phyloP scores from a whole-genome alignment of 2,329 filamentous ascomycete genomes.

The Rachicladosporium sp. region DNA sequence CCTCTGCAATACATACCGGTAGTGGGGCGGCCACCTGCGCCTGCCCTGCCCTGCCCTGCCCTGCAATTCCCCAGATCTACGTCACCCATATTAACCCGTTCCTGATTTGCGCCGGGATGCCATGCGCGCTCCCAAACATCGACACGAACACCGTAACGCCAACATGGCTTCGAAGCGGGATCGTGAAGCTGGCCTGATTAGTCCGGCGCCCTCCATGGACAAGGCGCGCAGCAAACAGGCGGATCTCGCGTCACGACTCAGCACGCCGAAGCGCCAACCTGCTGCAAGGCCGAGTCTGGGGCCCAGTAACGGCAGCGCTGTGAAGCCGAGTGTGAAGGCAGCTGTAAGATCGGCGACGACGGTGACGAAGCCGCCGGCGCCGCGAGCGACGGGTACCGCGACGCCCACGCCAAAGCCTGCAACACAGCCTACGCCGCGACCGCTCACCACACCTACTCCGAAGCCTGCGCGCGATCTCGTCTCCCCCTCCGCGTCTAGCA shows the following conservation, averaged over 20 bases:
- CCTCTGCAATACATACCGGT: no score
- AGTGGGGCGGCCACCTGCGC: no score
- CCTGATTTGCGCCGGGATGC: no score
- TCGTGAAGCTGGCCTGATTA: no score
- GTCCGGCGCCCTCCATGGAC: constrained; percentile 1
- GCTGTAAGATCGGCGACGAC: neutral
- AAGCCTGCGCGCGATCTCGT: neutral
- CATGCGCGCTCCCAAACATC: no score
- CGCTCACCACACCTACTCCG: neutral
- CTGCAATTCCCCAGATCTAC: no score
- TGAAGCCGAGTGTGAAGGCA: neutral
- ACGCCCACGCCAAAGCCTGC: neutral
- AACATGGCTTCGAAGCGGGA: no score
- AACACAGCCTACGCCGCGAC: neutral
- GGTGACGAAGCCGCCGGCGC: neutral
- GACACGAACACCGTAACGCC: no score
- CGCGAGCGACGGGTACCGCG: neutral
- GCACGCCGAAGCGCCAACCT: constrained; percentile 3
- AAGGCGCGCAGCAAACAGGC: constrained; percentile 5
- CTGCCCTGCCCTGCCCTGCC: no score
- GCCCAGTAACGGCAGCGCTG: neutral
- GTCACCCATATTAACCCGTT: no score
- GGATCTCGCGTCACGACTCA: constrained; percentile 4
- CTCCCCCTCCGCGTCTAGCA: constrained; percentile 1
- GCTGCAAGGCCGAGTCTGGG: neutral